Evolutionary conservation across 139 green algal genomes (phyloP).

Genomic region (Picochlorum sp.): DNA sequence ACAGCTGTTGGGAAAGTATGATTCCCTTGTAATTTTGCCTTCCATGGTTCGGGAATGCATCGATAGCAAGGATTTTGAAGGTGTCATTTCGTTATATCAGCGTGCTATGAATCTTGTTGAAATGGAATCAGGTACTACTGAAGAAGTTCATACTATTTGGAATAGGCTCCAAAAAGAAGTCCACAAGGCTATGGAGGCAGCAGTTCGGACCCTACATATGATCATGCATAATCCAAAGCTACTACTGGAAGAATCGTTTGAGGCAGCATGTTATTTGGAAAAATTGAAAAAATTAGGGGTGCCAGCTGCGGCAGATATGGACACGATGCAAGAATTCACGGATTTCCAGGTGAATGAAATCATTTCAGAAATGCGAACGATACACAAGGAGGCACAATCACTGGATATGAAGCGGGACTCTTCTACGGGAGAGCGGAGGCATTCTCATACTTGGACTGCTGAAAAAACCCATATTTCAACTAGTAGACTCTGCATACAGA

Average conservation of each 20-base stretch:
- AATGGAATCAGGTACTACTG: not conserved
- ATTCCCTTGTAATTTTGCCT: slow-evolving; percentile 54
- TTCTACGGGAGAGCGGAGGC: not conserved
- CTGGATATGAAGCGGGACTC: not conserved
- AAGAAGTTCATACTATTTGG: slow-evolving; percentile 8
- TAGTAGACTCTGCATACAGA: no score
- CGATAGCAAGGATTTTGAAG: slow-evolving; percentile 31
- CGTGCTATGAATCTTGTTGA: slow-evolving; percentile 11
- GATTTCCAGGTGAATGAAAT: slow-evolving; percentile 2
- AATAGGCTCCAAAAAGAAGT: slow-evolving; percentile 5
- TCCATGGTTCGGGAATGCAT: slow-evolving; percentile 33
- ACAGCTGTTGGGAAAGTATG: slow-evolving; percentile 50
- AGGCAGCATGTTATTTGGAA: slow-evolving; percentile 3
- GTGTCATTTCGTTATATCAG: slow-evolving; percentile 7
- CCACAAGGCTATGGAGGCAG: slow-evolving; percentile 11
- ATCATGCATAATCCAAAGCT: slow-evolving; percentile 2
- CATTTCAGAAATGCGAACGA: not conserved
- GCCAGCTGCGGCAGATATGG: slow-evolving; percentile 1
- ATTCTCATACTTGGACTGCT: no score
- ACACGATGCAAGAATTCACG: not conserved
- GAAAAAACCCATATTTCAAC: no score
- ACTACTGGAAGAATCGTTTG: not conserved
- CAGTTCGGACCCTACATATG: slow-evolving; percentile 1
- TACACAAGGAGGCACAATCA: not conserved
- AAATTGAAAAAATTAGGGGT: not conserved